Base-by-base conservation (phyloP, 495 filamentous ascomycete species). In the Aspergillus mulundensis region DNA sequence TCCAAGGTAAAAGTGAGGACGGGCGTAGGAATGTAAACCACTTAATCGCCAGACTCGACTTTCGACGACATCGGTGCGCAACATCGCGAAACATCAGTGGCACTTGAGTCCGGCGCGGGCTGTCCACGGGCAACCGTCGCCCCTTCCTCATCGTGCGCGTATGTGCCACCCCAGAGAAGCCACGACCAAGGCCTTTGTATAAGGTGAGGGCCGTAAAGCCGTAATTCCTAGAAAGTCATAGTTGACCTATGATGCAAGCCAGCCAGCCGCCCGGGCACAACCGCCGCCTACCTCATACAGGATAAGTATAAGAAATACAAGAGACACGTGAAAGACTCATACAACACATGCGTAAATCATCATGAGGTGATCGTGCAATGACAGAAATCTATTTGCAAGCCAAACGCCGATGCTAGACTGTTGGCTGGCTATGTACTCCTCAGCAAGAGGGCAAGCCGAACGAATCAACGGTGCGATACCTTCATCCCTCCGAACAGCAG, bases 331-430 rank as follows among this genome's bases (percentile, higher is more conserved):
- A n/a, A n/a, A 46, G 15, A 54, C 15, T 18, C 24, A 57, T 32
- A 55, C 21, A 41, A 18, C 39, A 50, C 16, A 57, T 30, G 42
- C 19, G 50, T 42, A 32, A 8, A 30, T 42, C 38, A 41, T 43
- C 24, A 53, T 41, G 15, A 42, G 34, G 54, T 25, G 19, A 42
- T 53, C 34, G 59, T 57, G 61, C 52, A 55, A 51, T 45, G 57
- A 61, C 59, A 45, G 53, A 61, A 61, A 64, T 73, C 69, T 73
- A 70, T 70, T 56, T 65, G 59, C 53, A 58, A 62, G 52, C 51
- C 62, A 60, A 61, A 57, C 56, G 64, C 61, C 60, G 53, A 61
- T 60, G 59, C 59, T 62, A 60, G 55, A 47, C 45, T 38, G 15
- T 28, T 57, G 28, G 52, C 36, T n/a, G 38, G 38, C 32, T 24